These are phyloP conservation scores for Tricholoma sp. DNA, from an alignment of 768 basidiomycete genomes.

Conservation along the genomic window DNA sequence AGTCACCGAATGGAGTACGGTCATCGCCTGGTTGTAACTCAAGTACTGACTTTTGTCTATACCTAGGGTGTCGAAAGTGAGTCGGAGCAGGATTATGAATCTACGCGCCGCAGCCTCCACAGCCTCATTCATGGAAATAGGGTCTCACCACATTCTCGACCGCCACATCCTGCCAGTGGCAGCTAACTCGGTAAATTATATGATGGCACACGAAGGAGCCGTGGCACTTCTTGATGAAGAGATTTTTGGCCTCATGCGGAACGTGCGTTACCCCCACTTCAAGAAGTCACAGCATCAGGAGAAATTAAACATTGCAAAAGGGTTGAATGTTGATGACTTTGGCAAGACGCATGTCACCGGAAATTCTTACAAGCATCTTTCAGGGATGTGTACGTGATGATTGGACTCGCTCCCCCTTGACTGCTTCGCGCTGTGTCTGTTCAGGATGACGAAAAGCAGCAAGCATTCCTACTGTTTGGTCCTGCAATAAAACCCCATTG, in stretches of 20 bases:
- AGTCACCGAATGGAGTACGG: not conserved
- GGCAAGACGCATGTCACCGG: conserved; percentile 49
- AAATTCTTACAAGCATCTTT: conserved; percentile 51
- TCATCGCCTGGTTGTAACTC: no score
- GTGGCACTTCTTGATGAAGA: conserved; percentile 37
- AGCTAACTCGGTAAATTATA: conserved; percentile 11
- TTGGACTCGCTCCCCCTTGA: conserved; percentile 50
- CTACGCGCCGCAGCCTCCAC: not conserved
- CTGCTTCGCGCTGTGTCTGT: conserved; percentile 56
- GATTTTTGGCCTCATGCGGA: conserved; percentile 35
- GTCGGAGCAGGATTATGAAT: not conserved
- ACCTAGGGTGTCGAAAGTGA: not conserved
- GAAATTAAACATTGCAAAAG: conserved; percentile 40
- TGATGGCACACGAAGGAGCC: conserved; percentile 34
- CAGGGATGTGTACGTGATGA: conserved; percentile 44
- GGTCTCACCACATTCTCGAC: not conserved
- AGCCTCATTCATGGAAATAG: not conserved
- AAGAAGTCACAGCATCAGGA: conserved; percentile 36
- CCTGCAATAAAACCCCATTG: conserved; percentile 35
- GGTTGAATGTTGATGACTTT: conserved; percentile 35
- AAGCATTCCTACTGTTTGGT: conserved; percentile 50
- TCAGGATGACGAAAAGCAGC: conserved; percentile 53
- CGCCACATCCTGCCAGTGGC: not conserved
- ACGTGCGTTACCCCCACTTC: conserved; percentile 37
- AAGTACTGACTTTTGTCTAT: not conserved